Evolutionary conservation across 306 rosid genomes (phyloP).

Genomic region (Dryas drummondii): DNA sequence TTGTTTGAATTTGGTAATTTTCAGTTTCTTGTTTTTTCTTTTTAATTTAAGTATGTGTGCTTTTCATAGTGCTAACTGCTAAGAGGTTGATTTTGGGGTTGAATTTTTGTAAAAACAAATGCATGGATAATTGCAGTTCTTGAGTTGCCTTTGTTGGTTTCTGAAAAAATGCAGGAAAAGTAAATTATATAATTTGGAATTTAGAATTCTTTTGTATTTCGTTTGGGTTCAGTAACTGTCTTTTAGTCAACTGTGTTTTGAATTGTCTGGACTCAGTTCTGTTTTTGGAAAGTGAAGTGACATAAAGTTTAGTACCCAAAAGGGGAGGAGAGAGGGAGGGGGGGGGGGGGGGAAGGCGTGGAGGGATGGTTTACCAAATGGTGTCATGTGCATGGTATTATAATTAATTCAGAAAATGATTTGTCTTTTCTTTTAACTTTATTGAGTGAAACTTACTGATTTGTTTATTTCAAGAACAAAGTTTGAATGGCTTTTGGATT

Average conservation of each 20-base stretch:
- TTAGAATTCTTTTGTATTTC: not conserved
- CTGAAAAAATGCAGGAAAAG: slow-evolving; percentile 1
- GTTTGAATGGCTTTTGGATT: not conserved
- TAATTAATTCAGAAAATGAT: not conserved
- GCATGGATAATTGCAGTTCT: not conserved
- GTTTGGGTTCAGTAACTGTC: not conserved
- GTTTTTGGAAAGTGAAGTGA: not conserved
- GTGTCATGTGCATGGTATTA: not conserved
- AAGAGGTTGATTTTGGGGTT: not conserved
- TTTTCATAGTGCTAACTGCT: not conserved
- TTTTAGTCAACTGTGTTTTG: slow-evolving; percentile 22
- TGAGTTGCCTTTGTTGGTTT: not conserved
- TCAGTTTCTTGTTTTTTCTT: too few species aligned
- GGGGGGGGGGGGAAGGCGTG: not conserved
- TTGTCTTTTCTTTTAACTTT: not conserved
- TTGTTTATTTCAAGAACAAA: not conserved
- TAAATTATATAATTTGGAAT: not conserved
- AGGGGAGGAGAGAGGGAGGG: too few species aligned
- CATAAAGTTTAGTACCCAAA: not conserved
- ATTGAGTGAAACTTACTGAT: not conserved
- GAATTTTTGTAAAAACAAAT: not conserved
- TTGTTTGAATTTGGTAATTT: not conserved
- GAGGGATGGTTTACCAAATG: not conserved
- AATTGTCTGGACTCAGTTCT: not conserved
- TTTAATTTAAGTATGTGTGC: not conserved